These are phyloP conservation scores for Arachis stenosperma DNA, from an alignment of 306 rosid species.

Conservation along the genomic window DNA sequence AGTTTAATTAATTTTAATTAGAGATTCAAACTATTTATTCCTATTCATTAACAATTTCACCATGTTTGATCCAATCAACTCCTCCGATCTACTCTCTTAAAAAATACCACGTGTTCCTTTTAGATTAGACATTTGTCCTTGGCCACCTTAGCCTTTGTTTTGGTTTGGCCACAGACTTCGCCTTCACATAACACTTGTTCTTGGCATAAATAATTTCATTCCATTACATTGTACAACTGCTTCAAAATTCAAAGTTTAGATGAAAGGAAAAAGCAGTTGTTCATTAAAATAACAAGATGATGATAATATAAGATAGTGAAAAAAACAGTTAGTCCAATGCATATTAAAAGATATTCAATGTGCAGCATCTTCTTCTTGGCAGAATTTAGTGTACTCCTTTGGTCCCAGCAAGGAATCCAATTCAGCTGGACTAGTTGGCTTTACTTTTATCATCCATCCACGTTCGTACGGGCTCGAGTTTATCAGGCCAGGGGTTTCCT, in stretches of 20 bases:
- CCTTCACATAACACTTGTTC: no score
- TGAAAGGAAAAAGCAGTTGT: constrained; percentile 24
- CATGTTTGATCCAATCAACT: no score
- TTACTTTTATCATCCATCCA: constrained; percentile 97
- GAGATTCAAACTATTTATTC: no score
- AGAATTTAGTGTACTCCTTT: constrained; percentile 79
- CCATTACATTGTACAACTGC: no score
- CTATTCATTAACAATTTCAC: no score
- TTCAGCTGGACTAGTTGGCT: constrained; percentile 72
- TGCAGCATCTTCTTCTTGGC: constrained; percentile 88
- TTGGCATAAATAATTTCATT: no score
- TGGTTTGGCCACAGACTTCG: no score
- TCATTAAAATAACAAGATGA: constrained; percentile 20
- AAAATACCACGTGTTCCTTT: no score
- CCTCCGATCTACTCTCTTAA: no score
- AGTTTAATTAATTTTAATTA: no score
- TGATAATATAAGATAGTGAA: constrained; percentile 12
- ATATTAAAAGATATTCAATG: constrained; percentile 48
- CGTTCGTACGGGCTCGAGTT: constrained; percentile 84
- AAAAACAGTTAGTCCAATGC: constrained; percentile 42
- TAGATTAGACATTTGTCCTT: no score
- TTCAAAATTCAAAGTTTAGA: not conserved
- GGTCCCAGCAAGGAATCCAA: constrained; percentile 69
- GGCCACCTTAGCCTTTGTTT: no score
- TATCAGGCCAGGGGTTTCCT: constrained; percentile 73